A percentile compares a stretch with the other conserved stretches of the same genome.
Evolutionary conservation across 2,329 filamentous ascomycete genomes (phyloP).

Genomic region (Neofusicoccum umdonicola): DNA sequence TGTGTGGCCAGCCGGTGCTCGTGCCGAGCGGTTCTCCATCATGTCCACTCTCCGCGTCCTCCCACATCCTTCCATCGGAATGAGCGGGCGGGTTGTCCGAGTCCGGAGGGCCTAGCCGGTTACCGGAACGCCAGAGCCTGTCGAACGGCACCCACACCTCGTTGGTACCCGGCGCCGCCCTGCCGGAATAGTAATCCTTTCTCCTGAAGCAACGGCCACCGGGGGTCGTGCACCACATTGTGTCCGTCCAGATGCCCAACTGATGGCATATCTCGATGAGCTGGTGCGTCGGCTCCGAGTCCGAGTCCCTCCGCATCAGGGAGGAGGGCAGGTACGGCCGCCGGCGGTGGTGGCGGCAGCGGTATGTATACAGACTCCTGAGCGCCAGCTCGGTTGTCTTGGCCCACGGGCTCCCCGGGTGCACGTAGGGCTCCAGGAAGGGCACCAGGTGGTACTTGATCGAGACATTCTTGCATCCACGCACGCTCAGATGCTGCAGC

Average conservation of each 20-base stretch:
- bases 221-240: constrained; percentile 60
- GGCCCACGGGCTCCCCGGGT: constrained; percentile 41
- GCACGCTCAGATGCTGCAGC: constrained; percentile 58
- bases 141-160: constrained; percentile 65
- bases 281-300: constrained; percentile 60
- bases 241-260: constrained; percentile 60
- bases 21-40: constrained; percentile 57
- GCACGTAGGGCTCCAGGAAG: constrained; percentile 48
- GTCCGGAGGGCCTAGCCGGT: constrained; percentile 51
- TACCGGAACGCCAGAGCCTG: constrained; percentile 58
- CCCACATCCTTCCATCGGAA: constrained; percentile 55
- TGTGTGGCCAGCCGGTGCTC: constrained; percentile 38
- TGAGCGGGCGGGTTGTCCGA: constrained; percentile 31
- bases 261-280: constrained; percentile 59
- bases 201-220: constrained; percentile 56
- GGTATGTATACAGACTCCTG: constrained; percentile 60
- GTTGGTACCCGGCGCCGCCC: constrained; percentile 53
- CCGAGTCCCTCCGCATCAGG: constrained; percentile 55
- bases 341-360: constrained; percentile 61
- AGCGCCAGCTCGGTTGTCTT: constrained; percentile 49
- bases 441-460: constrained; percentile 64
- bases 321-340: constrained; percentile 59
- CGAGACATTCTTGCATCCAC: constrained; percentile 63
- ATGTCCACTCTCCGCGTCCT: constrained; percentile 53
- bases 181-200: constrained; percentile 56